Conservation (phyloP, 805 yeast species). For the Zygoascus tannicola region DNA sequence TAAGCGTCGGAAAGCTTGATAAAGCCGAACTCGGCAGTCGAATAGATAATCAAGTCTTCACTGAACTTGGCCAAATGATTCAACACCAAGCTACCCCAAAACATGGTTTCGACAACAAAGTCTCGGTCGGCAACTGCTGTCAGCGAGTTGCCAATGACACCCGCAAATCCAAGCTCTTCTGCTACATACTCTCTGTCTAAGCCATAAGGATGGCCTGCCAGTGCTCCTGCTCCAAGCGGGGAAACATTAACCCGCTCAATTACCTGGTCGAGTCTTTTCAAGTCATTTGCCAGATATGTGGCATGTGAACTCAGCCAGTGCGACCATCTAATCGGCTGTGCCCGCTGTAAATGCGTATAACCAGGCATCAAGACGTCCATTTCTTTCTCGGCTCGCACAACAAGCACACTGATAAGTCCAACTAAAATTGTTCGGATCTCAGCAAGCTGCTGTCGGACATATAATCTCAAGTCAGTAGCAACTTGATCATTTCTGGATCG, state of each 20-base stretch:
- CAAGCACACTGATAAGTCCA: slow-evolving; percentile 56
- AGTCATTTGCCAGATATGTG: slow-evolving; percentile 86
- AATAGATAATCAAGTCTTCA: slow-evolving; percentile 91
- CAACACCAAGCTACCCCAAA: slow-evolving; percentile 93
- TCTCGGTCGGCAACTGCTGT: slow-evolving; percentile 98
- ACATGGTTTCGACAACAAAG: slow-evolving; percentile 89
- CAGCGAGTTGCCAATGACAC: slow-evolving; percentile 89
- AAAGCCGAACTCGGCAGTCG: slow-evolving; percentile 96
- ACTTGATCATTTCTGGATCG: slow-evolving; percentile 98
- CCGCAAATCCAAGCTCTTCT: slow-evolving; percentile 62
- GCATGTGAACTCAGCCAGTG: slow-evolving; percentile 96
- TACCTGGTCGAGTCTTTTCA: slow-evolving; percentile 73
- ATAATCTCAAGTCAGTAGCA: slow-evolving; percentile 97
- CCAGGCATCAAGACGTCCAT: slow-evolving; percentile 97
- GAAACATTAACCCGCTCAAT: slow-evolving; percentile 74
- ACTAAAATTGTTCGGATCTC: slow-evolving; percentile 48
- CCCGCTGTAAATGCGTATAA: slow-evolving; percentile 95
- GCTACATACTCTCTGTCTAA: slow-evolving; percentile 91
- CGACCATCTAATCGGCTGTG: slow-evolving; percentile 99
- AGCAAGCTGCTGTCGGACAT: slow-evolving; percentile 66
- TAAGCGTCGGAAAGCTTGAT: slow-evolving; percentile 91
- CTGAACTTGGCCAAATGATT: slow-evolving; percentile 91
- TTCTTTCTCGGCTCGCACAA: slow-evolving; percentile 72
- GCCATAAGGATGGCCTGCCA: slow-evolving; percentile 99
- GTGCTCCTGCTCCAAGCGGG: slow-evolving; percentile 95